Base-by-base conservation (phyloP, 164 flowering plant genomes). In the Vitis rupestris region DNA sequence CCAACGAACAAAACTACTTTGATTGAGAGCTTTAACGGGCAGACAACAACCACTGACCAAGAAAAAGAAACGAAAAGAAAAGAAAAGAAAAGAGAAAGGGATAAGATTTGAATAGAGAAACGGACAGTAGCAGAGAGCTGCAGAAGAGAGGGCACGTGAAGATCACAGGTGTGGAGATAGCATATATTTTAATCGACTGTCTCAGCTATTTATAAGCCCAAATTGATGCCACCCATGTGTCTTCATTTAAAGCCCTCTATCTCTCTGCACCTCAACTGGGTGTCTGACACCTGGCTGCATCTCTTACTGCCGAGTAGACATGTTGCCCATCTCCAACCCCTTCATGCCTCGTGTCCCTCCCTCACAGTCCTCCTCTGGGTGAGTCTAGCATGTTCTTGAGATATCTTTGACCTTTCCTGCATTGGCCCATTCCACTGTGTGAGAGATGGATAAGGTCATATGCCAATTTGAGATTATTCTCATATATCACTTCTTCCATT, bases 1-100 rank as follows among this genome's bases (percentile, higher is more conserved):
- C 70, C 70, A 77, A 80, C 79, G 73, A 82, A 75, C 80, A 74
- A 79, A 79, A 74, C 79, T 72, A 49, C 74, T 59, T 9, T 23
- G 64, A 66, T 48, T 23, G 50, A n/a, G 50, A 52, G 65, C 50
- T 13, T 61, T 65, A 31, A 66, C 61, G 44, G 30, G 55, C 68
- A 56, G 44, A 48, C 44, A 37, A 50, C 19, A 31, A 11, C 49
- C 59, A 54, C 60, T 27, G 65, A 69, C 62, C 53, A 23, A 63
- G 19, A 65, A 37, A 23, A 17, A 17, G 19, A 61, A 30, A 69
- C 27, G 27, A 23, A 23, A 23, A 23, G 27, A 23, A 23, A 23
- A 23, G 27, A 23, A 23, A 23, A 23, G 27, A 37, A 23, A 17
- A 17, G 31, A 61, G 17, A 69, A 66, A 52, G 8, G 72, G 78